Percentiles rank a stretch among this genome's conserved stretches.
Evolutionary conservation across 352 stramenopile species (phyloP).

Genomic region (Phytophthora pinifolia): DNA sequence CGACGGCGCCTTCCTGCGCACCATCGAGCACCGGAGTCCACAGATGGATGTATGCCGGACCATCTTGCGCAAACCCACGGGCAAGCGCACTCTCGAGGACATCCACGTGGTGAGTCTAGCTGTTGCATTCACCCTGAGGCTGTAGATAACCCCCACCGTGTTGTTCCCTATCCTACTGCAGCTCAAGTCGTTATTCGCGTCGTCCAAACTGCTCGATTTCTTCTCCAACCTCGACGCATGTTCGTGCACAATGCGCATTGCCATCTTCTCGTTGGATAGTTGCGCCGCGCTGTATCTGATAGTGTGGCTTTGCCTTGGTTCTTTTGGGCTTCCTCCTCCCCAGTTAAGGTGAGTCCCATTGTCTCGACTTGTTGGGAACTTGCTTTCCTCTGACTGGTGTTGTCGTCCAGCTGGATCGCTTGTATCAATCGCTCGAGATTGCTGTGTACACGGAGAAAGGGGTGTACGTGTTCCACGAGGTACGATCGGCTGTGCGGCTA

Average conservation of each 20-base stretch:
- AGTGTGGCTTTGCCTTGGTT: too few species aligned
- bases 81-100: constrained; percentile 66
- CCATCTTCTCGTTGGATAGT: too few species aligned
- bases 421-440: constrained; percentile 77
- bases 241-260: constrained; percentile 25
- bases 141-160: not conserved
- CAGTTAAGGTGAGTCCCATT: constrained; percentile 33
- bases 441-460: constrained; percentile 43
- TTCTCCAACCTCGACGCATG: constrained; percentile 80
- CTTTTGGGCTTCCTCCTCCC: not conserved
- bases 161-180: constrained; percentile 15
- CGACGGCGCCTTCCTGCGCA: constrained; percentile 40
- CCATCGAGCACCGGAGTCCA: constrained; percentile 46
- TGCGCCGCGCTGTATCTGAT: too few species aligned
- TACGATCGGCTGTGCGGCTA: constrained; percentile 6
- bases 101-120: constrained; percentile 53
- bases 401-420: constrained; percentile 54
- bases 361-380: not conserved
- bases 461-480: constrained; percentile 64
- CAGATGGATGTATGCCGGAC: constrained; percentile 53
- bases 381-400: not conserved
- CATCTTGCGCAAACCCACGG: constrained; percentile 54
- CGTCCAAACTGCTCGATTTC: constrained; percentile 78
- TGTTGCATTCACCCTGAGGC: not conserved
- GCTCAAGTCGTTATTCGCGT: constrained; percentile 74